phyloP scores from a whole-genome alignment of 768 basidiomycete genomes.

The Zangia roseola region DNA sequence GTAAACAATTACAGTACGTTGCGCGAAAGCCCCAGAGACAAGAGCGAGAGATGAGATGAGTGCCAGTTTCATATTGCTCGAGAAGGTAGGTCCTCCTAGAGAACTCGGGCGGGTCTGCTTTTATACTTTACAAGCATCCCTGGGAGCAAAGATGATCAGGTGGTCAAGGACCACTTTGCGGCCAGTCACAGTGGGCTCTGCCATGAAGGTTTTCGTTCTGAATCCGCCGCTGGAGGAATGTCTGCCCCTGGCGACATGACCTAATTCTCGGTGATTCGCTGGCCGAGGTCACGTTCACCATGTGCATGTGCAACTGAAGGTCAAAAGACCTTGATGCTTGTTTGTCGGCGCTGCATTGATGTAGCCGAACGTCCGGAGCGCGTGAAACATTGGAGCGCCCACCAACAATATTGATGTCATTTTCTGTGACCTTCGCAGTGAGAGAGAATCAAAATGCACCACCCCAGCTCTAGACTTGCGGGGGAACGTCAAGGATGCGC shows the following conservation, averaged over 20 bases:
- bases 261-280: not conserved
- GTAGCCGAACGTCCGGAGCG: not conserved
- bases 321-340: not conserved
- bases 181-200: too few species aligned
- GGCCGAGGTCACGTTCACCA: not conserved
- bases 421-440: too few species aligned
- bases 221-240: too few species aligned
- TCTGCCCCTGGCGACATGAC: not conserved
- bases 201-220: not conserved
- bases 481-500: too few species aligned
- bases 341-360: not conserved
- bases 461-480: too few species aligned
- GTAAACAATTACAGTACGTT: slow-evolving; percentile 57
- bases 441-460: too few species aligned
- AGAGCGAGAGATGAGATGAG: slow-evolving; percentile 30
- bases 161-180: not conserved
- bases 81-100: not conserved
- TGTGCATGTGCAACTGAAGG: not conserved
- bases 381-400: not conserved
- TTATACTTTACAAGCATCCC: slow-evolving; percentile 13
- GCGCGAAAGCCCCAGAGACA: slow-evolving; percentile 35
- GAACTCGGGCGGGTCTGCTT: not conserved
- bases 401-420: not conserved
- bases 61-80: slow-evolving; percentile 21
- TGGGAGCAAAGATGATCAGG: slow-evolving; percentile 1